Evolutionary conservation across 2,329 filamentous ascomycete species (phyloP).

Genomic region (Xylariaceae sp.): DNA sequence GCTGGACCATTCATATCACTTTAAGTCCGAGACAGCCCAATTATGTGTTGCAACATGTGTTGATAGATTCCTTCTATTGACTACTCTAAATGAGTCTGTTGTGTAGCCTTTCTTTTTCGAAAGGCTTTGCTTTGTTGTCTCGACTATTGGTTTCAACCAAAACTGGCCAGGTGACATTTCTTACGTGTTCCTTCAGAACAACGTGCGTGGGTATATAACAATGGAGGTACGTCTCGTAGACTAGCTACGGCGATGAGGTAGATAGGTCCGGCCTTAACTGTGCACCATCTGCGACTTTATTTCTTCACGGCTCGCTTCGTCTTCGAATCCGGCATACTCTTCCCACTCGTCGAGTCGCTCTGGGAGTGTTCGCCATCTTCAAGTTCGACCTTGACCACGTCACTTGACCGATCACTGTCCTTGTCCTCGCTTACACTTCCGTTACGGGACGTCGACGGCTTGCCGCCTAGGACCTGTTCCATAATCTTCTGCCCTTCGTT

Average conservation of each 20-base stretch:
- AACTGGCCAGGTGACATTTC: not conserved
- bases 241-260: not conserved
- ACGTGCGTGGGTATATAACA: not conserved
- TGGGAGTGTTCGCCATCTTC: constrained; percentile 21
- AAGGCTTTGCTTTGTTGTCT: not conserved
- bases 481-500: constrained; percentile 71
- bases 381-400: constrained; percentile 22
- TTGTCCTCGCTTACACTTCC: constrained; percentile 19
- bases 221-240: constrained; percentile 1
- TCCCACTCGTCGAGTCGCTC: constrained; percentile 13
- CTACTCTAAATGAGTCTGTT: not conserved
- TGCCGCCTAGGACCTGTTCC: constrained; percentile 50
- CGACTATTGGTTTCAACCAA: not conserved
- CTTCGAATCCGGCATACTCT: constrained; percentile 12
- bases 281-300: constrained; percentile 25
- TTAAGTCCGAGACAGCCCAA: too few relatives aligned
- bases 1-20: too few relatives aligned
- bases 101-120: too few relatives aligned
- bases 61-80: too few relatives aligned
- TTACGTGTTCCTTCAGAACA: not conserved
- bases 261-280: constrained; percentile 11
- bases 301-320: constrained; percentile 19
- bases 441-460: constrained; percentile 7
- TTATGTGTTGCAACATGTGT: too few relatives aligned
- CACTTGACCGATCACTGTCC: constrained; percentile 24